Evolutionary conservation across 495 filamentous ascomycete species (phyloP).

Genomic region (Tuber aestivum): DNA sequence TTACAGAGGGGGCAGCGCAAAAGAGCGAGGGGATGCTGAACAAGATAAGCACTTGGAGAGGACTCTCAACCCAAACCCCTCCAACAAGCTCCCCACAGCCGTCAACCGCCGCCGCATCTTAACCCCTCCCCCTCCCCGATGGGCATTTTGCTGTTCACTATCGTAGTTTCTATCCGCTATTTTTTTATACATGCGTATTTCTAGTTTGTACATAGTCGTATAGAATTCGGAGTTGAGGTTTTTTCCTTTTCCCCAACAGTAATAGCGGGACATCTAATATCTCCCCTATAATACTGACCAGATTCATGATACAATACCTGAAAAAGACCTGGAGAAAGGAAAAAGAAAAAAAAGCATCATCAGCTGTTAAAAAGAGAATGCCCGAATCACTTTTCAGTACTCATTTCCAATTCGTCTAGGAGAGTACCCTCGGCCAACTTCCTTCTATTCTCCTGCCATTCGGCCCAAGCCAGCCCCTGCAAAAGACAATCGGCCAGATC

Average conservation of each 20-base stretch:
- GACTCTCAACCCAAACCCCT: constrained; percentile 13
- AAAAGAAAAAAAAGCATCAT: background rate
- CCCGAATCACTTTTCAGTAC: background rate
- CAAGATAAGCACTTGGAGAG: constrained; percentile 32
- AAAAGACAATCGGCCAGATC: constrained; percentile 86
- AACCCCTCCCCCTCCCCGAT: background rate
- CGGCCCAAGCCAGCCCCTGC: constrained; percentile 78
- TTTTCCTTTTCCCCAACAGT: background rate
- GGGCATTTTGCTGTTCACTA: background rate
- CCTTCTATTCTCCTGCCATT: constrained; percentile 69
- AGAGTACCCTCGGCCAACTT: constrained; percentile 45
- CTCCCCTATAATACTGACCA: background rate
- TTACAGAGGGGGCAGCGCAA: constrained; percentile 49
- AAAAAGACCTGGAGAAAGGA: background rate
- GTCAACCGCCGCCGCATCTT: background rate
- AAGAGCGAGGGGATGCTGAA: constrained; percentile 35
- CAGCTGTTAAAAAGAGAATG: background rate
- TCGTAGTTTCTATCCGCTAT: background rate
- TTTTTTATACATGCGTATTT: background rate
- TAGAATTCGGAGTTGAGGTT: constrained; percentile 1
- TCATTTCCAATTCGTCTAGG: constrained; percentile 19
- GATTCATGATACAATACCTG: background rate
- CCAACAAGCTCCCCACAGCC: background rate
- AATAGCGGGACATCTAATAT: background rate
- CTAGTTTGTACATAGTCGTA: constrained; percentile 1